Evolutionary conservation across 352 stramenopile genomes (phyloP), one percentile per base, ranked within the genome.

Genomic region (Ophiocytium majus): DNA sequence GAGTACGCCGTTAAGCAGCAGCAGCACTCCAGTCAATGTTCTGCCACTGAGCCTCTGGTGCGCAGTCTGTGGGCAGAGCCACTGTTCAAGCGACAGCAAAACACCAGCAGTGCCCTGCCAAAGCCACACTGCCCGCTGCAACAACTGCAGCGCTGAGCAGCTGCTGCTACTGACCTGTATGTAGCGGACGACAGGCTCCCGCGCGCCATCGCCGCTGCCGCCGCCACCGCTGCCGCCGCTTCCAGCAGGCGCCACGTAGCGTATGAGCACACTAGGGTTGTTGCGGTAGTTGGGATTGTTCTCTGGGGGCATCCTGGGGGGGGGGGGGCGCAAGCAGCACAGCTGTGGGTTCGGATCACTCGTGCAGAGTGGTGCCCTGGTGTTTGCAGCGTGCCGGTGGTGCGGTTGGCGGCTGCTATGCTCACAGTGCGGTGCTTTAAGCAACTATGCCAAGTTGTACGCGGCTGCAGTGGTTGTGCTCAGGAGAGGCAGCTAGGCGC

Each of bases 211-310:
- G 43, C 43, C 14, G 43, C 43, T 57, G 5, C 43, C 43, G 5
- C 14, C 66, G 32, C 35, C 35, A 17, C 35, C 66, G 5, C 14
- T 78, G 5, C 32, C 5, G 5, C n/a, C n/a, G n/a, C n/a, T n/a
- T n/a, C n/a, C n/a, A n/a, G n/a, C n/a, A n/a, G 32, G 32, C 35
- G 17, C 35, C 32, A 78, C 66, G 66, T 78, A 14, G 35, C 66
- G 66, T 17, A 78, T 78, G 32, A 78, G 66, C 32, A 78, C 66
- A 43, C 66, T 78, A 14, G 66, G 66, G 17, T 78, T 78, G 35
- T 78, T 78, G 5, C 66, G 5, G 35, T 78, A 78, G 17, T 78
- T 78, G 5, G 66, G 66, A 78, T 78, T 78, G 5, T 5, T 43
- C 17, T 78, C 66, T 14, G 66, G 66, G 5, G 66, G 66, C 66